Base-by-base conservation (phyloP, 2,329 filamentous ascomycete species). In the Pseudopithomyces chartarum region DNA sequence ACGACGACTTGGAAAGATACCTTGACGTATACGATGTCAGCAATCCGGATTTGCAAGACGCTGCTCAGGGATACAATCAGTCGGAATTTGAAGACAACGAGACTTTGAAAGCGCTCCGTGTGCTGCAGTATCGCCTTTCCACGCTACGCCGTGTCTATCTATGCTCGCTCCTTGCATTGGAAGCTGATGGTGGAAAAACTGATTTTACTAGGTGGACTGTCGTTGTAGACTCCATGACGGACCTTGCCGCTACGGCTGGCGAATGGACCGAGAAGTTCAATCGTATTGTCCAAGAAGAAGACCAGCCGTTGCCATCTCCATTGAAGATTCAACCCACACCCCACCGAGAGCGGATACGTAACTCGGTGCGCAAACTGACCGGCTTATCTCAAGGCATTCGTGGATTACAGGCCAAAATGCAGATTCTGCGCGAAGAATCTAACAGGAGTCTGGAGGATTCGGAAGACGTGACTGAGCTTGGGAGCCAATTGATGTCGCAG, bases 331-430 rank as follows among this genome's bases (percentile, higher is more conserved):
- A 49, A 84, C 84, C 50, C 68, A 89, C 89, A 1, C 90, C 92
- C 1, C 85, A 85, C n/a, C 88, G 89, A 52, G 92, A 97, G 69
- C 87, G 91, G 58, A 88, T 94, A 81, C 89, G 93, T 55, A 88
- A 90, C 53, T 94, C 97, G 73, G 85, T 97, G 56, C 89, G 92
- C 58, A 94, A 96, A 71, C 85, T 99, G 40, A 92, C 91, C 69
- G 90, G 90, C 1, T 82, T 99, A 33, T 97, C 92, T 0, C 91
- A 92, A 54, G 93, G 92, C 15, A 96, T 98, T 59, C 88, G 93
- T 26, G 91, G 91, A 11, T 82, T 99, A 47, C 94, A 98, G 76
- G 95, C 95, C 34, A 99, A 98, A 76, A 87, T 99, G 80, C 92
- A 96, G 58, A 82, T 99, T 7, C 79, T 98, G 53, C 87, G 92